These are phyloP conservation scores for Trematosphaeria pertusa DNA, from an alignment of 2,329 filamentous ascomycete genomes.

Conservation along the genomic window DNA sequence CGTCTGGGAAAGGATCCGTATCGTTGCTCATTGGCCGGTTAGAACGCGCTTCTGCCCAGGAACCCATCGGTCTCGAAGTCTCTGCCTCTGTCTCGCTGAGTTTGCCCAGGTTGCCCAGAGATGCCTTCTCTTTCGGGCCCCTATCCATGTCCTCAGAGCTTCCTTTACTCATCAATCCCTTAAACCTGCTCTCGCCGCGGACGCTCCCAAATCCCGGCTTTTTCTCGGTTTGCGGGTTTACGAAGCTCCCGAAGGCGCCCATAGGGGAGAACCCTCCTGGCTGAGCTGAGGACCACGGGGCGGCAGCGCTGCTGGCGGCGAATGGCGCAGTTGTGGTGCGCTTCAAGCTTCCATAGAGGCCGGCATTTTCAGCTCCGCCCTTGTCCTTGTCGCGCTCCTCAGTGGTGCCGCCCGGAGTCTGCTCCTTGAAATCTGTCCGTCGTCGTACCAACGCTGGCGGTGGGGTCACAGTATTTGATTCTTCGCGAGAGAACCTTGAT, in stretches of 20 bases:
- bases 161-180: conserved; percentile 82
- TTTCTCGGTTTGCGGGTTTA: conserved; percentile 69
- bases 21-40: conserved; percentile 64
- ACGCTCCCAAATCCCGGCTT: conserved; percentile 70
- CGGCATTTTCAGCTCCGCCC: conserved; percentile 47
- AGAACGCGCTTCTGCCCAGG: conserved; percentile 58
- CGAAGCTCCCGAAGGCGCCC: conserved; percentile 91
- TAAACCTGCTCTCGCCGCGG: conserved; percentile 82
- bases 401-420: conserved; percentile 46
- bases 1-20: conserved; percentile 76
- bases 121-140: conserved; percentile 62
- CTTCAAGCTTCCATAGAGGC: conserved; percentile 62
- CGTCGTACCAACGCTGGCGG: conserved; percentile 67
- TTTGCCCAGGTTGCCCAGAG: conserved; percentile 60
- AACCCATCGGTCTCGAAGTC: conserved; percentile 54
- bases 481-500: conserved; percentile 68
- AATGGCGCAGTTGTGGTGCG: conserved; percentile 63
- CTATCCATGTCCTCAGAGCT: conserved; percentile 68
- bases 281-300: conserved; percentile 67
- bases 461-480: conserved; percentile 66
- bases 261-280: conserved; percentile 72
- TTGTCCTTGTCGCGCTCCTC: conserved; percentile 62
- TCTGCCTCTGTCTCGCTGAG: conserved; percentile 61
- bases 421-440: conserved; percentile 67
- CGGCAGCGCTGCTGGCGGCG: conserved; percentile 57